Conservation (phyloP, 1,284 basidiomycete species). For the Stereum hirsutum region DNA sequence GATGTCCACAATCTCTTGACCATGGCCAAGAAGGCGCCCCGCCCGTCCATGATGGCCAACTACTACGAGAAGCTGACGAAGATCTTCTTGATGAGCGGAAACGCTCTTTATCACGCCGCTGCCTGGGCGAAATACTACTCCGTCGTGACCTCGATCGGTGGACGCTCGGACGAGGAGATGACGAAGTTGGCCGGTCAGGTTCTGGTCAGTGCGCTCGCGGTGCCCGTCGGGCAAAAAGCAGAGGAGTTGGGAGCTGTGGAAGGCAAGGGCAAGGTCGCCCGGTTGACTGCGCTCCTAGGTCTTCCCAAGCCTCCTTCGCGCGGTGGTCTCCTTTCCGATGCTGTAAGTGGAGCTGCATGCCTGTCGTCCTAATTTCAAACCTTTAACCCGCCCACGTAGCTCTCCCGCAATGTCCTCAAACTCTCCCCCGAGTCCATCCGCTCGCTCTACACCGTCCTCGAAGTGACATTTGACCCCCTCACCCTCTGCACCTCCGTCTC, state of each 20-base stretch:
- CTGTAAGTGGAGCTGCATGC: conserved; percentile 39
- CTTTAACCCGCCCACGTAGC: conserved; percentile 37
- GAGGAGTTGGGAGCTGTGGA: conserved; percentile 57
- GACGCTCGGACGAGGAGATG: conserved; percentile 72
- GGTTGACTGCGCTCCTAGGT: conserved; percentile 83
- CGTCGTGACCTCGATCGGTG: conserved; percentile 56
- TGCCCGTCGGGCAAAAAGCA: conserved; percentile 73
- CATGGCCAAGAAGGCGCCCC: conserved; percentile 86
- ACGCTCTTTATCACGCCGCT: conserved; percentile 94
- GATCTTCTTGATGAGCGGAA: conserved; percentile 92
- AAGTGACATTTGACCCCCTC: conserved; percentile 93
- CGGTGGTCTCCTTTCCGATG: conserved; percentile 77
- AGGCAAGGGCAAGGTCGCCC: conserved; percentile 64
- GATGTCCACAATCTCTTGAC: conserved; percentile 96
- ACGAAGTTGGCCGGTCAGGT: conserved; percentile 86
- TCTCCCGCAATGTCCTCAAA: conserved; percentile 81
- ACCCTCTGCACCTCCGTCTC: conserved; percentile 80
- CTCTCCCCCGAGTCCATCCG: conserved; percentile 73
- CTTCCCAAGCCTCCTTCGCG: conserved; percentile 84
- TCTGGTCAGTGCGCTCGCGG: conserved; percentile 87
- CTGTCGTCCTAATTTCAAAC: conserved; percentile 7
- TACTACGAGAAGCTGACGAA: conserved; percentile 98
- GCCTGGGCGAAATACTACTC: conserved; percentile 88
- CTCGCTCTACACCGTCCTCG: conserved; percentile 84
- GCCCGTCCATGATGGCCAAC: conserved; percentile 96